Conservation (phyloP, 1,139 yeast genomes). For the Sugiyamaella neomexicana region DNA sequence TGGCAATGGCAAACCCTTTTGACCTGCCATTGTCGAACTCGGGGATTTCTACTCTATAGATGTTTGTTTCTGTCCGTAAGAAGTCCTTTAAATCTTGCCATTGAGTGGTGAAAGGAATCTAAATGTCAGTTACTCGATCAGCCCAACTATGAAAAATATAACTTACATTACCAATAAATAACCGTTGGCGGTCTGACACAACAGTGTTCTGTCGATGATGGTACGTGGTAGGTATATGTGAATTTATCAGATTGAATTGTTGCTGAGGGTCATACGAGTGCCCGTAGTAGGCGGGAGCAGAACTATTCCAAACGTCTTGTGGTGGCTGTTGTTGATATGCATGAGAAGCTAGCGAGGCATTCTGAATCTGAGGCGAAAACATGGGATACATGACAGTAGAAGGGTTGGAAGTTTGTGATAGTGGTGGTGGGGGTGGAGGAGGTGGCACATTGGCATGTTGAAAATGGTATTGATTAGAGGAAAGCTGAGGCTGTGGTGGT, state of each 20-base stretch:
- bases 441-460: constrained; percentile 9
- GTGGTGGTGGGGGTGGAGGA: constrained; percentile 17
- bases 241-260: constrained; percentile 3
- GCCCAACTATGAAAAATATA: no score
- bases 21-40: constrained; percentile 43
- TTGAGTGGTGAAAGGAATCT: constrained; percentile 57
- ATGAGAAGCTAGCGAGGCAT: constrained; percentile 3
- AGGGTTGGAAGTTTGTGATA: background rate
- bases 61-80: constrained; percentile 46
- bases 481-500: constrained; percentile 1
- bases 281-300: constrained; percentile 10
- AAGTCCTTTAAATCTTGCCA: constrained; percentile 58
- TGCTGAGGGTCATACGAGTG: constrained; percentile 14
- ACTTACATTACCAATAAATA: constrained; percentile 30
- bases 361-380: constrained; percentile 5
- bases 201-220: constrained; percentile 8
- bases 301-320: constrained; percentile 6
- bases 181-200: constrained; percentile 25
- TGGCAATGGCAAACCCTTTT: constrained; percentile 68
- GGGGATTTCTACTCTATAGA: constrained; percentile 59
- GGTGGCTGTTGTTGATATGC: constrained; percentile 13
- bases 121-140: background rate
- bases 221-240: background rate
- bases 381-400: constrained; percentile 12
- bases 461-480: constrained; percentile 5